Conservation (phyloP, 2,329 filamentous ascomycete species). For the Penicillium sp. region DNA sequence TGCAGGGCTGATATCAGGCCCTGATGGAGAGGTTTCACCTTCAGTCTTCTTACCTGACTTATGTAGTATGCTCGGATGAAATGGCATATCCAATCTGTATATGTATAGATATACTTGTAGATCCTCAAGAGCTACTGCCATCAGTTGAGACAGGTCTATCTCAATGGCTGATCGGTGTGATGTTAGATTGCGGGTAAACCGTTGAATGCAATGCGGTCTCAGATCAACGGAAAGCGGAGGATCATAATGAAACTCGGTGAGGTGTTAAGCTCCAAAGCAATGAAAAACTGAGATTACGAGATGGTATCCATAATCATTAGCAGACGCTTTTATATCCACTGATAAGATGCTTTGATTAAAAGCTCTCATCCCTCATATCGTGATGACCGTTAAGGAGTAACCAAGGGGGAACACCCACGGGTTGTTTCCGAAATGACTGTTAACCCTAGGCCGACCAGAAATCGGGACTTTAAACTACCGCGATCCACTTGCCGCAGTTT, state of each 20-base stretch:
- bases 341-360: not conserved
- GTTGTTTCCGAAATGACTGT: conserved; percentile 13
- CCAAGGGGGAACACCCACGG: not conserved
- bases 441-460: conserved; percentile 21
- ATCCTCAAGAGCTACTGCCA: not conserved
- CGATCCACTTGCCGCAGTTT: conserved; percentile 24
- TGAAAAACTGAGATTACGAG: no score
- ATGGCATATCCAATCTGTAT: not conserved
- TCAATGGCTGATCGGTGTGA: not conserved
- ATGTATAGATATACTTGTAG: not conserved
- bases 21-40: conserved; percentile 21
- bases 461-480: conserved; percentile 10
- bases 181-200: conserved; percentile 5
- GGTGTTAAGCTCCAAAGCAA: not conserved
- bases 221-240: conserved; percentile 11
- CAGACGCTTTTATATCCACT: not conserved
- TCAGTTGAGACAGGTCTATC: not conserved
- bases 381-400: not conserved
- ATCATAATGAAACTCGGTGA: not conserved
- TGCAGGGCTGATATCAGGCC: conserved; percentile 26
- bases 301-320: not conserved
- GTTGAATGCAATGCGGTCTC: conserved; percentile 25
- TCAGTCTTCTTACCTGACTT: conserved; percentile 1
- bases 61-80: not conserved
- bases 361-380: not conserved